These are phyloP conservation scores for Diaporthe ampelina DNA, from an alignment of 2,329 filamentous ascomycete species.

Conservation along the genomic window DNA sequence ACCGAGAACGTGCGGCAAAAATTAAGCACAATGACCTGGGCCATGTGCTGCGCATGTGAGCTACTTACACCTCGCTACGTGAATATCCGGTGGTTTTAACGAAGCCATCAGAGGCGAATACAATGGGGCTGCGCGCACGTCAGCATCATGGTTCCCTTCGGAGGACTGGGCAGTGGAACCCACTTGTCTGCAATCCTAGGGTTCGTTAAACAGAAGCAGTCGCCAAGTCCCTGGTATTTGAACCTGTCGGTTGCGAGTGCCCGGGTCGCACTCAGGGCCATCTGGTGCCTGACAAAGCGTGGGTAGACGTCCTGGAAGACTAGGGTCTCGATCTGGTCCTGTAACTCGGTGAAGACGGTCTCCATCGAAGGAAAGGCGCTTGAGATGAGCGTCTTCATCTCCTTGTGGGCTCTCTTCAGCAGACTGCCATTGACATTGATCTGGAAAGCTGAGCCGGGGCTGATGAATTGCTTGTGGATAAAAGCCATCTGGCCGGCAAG, in stretches of 20 bases:
- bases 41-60: not conserved
- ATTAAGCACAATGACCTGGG: too few relatives aligned
- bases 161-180: not conserved
- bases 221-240: constrained; percentile 67
- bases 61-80: constrained; percentile 55
- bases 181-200: constrained; percentile 49
- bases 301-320: constrained; percentile 62
- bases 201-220: constrained; percentile 71
- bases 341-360: constrained; percentile 56
- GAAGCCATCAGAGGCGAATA: constrained; percentile 65
- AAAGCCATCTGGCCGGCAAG: constrained; percentile 55
- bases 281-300: constrained; percentile 64
- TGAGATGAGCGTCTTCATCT: constrained; percentile 48
- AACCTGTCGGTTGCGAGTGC: constrained; percentile 48
- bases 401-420: constrained; percentile 48
- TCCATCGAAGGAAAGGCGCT: constrained; percentile 54
- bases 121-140: constrained; percentile 62
- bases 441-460: constrained; percentile 39
- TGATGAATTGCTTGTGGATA: constrained; percentile 50
- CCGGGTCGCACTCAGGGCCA: constrained; percentile 56
- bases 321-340: constrained; percentile 56
- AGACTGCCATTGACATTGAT: constrained; percentile 49
- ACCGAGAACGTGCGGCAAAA: not conserved
- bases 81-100: constrained; percentile 62
- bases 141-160: not conserved